These are phyloP conservation scores for Hydrangea macrophylla DNA, from an alignment of 148 eudicot genomes.

Conservation along the genomic window DNA sequence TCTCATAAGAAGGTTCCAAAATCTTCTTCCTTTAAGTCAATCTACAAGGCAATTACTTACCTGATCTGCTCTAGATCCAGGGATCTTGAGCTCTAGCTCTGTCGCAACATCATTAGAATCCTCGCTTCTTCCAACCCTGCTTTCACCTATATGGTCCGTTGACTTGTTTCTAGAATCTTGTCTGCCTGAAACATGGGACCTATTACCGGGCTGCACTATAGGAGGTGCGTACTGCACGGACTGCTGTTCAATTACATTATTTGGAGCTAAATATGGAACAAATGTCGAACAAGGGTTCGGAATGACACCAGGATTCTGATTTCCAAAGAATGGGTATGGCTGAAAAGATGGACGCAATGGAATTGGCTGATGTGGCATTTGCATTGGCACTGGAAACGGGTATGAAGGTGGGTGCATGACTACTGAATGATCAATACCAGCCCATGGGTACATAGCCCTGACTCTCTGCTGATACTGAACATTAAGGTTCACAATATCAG, in stretches of 20 bases:
- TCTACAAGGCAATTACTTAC: conserved; percentile 25
- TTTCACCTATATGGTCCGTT: conserved; percentile 32
- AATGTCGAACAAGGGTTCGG: conserved; percentile 63
- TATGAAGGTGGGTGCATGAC: conserved; percentile 67
- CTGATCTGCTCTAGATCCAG: conserved; percentile 62
- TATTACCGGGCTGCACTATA: conserved; percentile 34
- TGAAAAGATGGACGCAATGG: conserved; percentile 66
- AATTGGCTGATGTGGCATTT: conserved; percentile 49
- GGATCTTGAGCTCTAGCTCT: conserved; percentile 70
- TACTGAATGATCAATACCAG: conserved; percentile 62
- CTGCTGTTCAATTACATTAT: conserved; percentile 50
- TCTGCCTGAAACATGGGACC: conserved; percentile 39
- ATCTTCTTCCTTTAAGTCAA: neutral
- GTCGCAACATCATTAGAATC: conserved; percentile 60
- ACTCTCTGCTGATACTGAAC: conserved; percentile 64
- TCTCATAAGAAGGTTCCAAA: neutral
- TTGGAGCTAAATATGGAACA: conserved; percentile 51
- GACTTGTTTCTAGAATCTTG: conserved; percentile 36
- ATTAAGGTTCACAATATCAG: conserved; percentile 75
- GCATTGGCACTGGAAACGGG: conserved; percentile 62
- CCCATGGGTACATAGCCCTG: conserved; percentile 67
- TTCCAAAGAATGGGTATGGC: conserved; percentile 63
- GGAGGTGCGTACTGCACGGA: conserved; percentile 41
- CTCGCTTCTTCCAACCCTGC: conserved; percentile 35
- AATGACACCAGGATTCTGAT: conserved; percentile 54